Conservation (phyloP, 768 basidiomycete genomes). For the Lactifluus piperatus region DNA sequence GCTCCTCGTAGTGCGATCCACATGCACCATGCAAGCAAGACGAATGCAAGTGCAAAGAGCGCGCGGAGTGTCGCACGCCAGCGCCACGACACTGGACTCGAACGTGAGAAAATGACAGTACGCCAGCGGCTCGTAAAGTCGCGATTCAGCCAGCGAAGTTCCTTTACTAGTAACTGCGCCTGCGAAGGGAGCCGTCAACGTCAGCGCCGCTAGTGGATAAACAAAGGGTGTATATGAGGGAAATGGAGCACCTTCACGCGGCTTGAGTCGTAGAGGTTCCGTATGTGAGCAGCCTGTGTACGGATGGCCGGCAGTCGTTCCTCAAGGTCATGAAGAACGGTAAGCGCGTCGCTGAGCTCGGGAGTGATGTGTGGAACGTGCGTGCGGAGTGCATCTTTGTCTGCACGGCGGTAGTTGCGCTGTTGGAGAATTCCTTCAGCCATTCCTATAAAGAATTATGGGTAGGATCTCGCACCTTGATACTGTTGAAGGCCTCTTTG, state of each 20-base stretch:
- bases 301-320: slow-evolving; percentile 55
- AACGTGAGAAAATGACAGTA: slow-evolving; percentile 61
- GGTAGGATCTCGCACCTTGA: slow-evolving; percentile 38
- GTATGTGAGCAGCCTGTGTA: slow-evolving; percentile 51
- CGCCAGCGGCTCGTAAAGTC: slow-evolving; percentile 75
- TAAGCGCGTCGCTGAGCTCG: slow-evolving; percentile 54
- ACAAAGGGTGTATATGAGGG: not conserved
- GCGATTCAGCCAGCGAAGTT: slow-evolving; percentile 69
- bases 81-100: slow-evolving; percentile 61
- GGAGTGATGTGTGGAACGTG: slow-evolving; percentile 50
- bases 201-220: slow-evolving; percentile 52
- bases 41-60: slow-evolving; percentile 35
- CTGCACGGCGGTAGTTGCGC: slow-evolving; percentile 53
- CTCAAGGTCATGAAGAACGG: slow-evolving; percentile 41
- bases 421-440: slow-evolving; percentile 23
- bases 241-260: not conserved
- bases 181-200: slow-evolving; percentile 32
- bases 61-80: slow-evolving; percentile 58
- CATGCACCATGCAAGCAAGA: slow-evolving; percentile 46
- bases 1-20: slow-evolving; percentile 58
- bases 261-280: slow-evolving; percentile 62
- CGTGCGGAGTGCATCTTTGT: slow-evolving; percentile 41
- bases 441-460: not conserved
- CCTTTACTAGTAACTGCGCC: slow-evolving; percentile 57
- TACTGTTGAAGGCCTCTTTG: slow-evolving; percentile 50